These are phyloP conservation scores for Aspergillus homomorphus DNA, from an alignment of 495 filamentous ascomycete species.

Conservation along the genomic window DNA sequence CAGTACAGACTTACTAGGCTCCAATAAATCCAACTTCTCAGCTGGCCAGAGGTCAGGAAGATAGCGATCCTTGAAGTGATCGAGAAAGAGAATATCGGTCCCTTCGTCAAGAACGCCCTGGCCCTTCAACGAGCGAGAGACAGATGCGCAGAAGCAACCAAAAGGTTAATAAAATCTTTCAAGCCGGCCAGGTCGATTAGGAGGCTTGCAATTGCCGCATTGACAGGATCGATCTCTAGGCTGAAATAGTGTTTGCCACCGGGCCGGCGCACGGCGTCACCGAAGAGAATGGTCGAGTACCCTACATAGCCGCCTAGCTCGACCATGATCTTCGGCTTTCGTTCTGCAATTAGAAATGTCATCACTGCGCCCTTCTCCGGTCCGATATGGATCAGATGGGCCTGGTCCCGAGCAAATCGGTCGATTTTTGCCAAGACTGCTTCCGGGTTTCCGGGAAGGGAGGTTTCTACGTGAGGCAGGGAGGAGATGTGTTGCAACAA, in stretches of 20 bases:
- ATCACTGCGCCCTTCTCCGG: constrained; percentile 60
- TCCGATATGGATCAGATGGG: neutral
- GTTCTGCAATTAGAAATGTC: constrained; percentile 52
- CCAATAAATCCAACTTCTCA: too few relatives aligned
- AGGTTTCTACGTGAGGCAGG: neutral
- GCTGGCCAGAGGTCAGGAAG: too few relatives aligned
- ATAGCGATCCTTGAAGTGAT: too few relatives aligned
- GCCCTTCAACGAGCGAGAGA: too few relatives aligned
- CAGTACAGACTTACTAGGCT: too few relatives aligned
- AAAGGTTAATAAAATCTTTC: constrained; percentile 27
- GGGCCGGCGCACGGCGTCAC: constrained; percentile 47
- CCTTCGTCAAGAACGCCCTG: too few relatives aligned
- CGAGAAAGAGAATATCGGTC: too few relatives aligned
- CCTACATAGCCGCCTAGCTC: constrained; percentile 76
- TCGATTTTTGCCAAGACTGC: neutral
- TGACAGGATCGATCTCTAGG: constrained; percentile 60
- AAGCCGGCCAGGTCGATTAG: constrained; percentile 64
- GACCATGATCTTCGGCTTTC: constrained; percentile 60
- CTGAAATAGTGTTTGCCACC: constrained; percentile 54
- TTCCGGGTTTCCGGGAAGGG: neutral
- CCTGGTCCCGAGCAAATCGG: neutral
- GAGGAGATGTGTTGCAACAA: neutral
- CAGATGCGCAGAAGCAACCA: too few relatives aligned
- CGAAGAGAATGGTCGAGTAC: constrained; percentile 68
- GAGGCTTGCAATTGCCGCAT: constrained; percentile 55